Percentiles rank a stretch among this genome's conserved stretches.
These are phyloP conservation scores for Salvia miltiorrhiza DNA, from an alignment of 257 asterid species.

Conservation along the genomic window DNA sequence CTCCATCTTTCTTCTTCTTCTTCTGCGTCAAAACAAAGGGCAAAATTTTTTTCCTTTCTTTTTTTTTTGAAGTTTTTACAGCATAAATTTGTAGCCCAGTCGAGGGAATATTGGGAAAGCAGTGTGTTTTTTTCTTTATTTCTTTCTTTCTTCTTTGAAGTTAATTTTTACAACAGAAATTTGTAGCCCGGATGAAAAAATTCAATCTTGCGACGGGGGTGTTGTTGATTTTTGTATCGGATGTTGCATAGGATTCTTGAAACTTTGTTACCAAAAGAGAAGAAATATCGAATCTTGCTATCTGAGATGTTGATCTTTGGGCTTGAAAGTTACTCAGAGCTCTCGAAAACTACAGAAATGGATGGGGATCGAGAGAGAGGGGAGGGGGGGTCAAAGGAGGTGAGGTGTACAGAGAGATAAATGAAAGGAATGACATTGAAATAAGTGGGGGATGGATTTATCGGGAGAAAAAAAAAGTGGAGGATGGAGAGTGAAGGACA, in stretches of 20 bases:
- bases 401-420: slow-evolving; percentile 18
- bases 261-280: neutral
- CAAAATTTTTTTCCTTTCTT: no score
- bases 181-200: slow-evolving; percentile 5
- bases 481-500: slow-evolving; percentile 32
- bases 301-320: slow-evolving; percentile 17
- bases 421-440: slow-evolving; percentile 50
- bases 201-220: neutral
- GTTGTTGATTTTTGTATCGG: neutral
- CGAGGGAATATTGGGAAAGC: neutral
- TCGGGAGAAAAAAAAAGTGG: no score
- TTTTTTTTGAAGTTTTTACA: no score
- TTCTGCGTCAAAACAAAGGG: slow-evolving; percentile 56
- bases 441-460: slow-evolving; percentile 47
- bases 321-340: neutral
- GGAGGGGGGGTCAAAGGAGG: slow-evolving; percentile 37
- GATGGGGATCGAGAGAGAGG: no score
- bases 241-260: neutral
- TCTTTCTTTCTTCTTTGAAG: no score
- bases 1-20: slow-evolving; percentile 45
- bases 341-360: slow-evolving; percentile 16
- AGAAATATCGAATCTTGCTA: slow-evolving; percentile 2
- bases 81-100: no score
- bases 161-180: neutral
- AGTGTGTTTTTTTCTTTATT: no score